Percentiles rank a stretch among this genome's conserved stretches.
These are phyloP conservation scores for Kentomonas sorsogonicus DNA, from an alignment of 208 protist genomes.

Conservation along the genomic window DNA sequence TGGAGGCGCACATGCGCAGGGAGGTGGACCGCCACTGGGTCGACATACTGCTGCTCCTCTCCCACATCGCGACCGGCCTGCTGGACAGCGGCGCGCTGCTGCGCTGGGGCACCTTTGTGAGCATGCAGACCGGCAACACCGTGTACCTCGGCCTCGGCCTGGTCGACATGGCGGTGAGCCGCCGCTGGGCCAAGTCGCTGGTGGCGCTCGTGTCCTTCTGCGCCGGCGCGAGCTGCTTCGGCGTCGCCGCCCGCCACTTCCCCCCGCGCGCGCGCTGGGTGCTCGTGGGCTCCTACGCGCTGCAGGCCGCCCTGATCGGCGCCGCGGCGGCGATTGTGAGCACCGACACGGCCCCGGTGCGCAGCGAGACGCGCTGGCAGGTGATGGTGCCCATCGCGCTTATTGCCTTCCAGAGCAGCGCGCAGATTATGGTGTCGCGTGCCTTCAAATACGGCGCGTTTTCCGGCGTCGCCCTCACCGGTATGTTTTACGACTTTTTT, in stretches of 20 bases:
- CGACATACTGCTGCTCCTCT: constrained; percentile 13
- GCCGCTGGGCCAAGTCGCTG: constrained; percentile 16
- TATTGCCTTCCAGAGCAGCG: constrained; percentile 19
- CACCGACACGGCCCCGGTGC: neutral
- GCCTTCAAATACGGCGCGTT: constrained; percentile 14
- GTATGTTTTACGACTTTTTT: constrained; percentile 19
- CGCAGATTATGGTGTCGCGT: constrained; percentile 14
- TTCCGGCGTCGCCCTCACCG: constrained; percentile 17
- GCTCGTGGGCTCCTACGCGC: constrained; percentile 7
- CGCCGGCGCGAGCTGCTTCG: constrained; percentile 16
- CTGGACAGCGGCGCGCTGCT: constrained; percentile 15
- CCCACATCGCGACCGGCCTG: constrained; percentile 16
- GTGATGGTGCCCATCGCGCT: constrained; percentile 16
- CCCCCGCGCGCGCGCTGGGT: constrained; percentile 16
- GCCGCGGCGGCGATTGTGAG: constrained; percentile 9
- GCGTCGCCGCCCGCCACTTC: constrained; percentile 11
- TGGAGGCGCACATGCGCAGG: constrained; percentile 3
- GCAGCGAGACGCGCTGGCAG: constrained; percentile 5
- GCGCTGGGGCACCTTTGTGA: constrained; percentile 19
- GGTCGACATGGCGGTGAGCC: constrained; percentile 8
- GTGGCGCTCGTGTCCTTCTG: constrained; percentile 13
- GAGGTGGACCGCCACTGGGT: constrained; percentile 10
- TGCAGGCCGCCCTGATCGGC: constrained; percentile 9
- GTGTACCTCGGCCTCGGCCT: constrained; percentile 20
- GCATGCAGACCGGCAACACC: constrained; percentile 22